phyloP scores from a whole-genome alignment of 2,329 filamentous ascomycete genomes.

The Arthroderma sp. region DNA sequence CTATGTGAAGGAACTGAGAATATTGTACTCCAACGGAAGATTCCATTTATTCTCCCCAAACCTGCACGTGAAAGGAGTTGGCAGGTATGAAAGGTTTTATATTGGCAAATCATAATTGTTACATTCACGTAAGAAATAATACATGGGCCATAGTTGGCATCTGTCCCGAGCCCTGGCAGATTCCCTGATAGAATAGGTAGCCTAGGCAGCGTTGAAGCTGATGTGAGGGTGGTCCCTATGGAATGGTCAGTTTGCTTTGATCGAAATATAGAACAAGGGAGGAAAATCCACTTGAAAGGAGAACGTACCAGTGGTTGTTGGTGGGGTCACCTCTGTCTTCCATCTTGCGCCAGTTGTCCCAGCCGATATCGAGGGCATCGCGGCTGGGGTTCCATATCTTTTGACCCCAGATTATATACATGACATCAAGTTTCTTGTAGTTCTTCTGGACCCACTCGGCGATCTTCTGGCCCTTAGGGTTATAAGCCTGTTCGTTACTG shows the following conservation, averaged over 20 bases:
- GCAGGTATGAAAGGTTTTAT: too few relatives aligned
- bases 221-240: conserved; percentile 11
- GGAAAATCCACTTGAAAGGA: neutral
- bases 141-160: too few relatives aligned
- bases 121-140: too few relatives aligned
- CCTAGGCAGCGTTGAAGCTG: conserved; percentile 6
- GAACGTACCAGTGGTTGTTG: conserved; percentile 31
- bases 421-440: conserved; percentile 28
- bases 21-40: too few relatives aligned
- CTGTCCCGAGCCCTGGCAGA: too few relatives aligned
- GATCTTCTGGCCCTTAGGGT: conserved; percentile 30
- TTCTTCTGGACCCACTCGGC: conserved; percentile 40
- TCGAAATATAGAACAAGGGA: neutral
- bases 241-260: neutral
- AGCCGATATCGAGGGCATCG: conserved; percentile 19
- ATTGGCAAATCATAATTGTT: too few relatives aligned
- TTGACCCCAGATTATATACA: conserved; percentile 41
- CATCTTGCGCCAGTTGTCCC: conserved; percentile 33
- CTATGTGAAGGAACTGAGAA: too few relatives aligned
- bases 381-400: conserved; percentile 34
- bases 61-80: too few relatives aligned
- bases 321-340: conserved; percentile 31
- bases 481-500: conserved; percentile 14
- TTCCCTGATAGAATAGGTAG: too few relatives aligned
- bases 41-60: too few relatives aligned